Percentiles rank a stretch among this genome's conserved stretches.
These are phyloP conservation scores for Lactifluus hygrophoroides DNA, from an alignment of 768 basidiomycete genomes.

Conservation along the genomic window DNA sequence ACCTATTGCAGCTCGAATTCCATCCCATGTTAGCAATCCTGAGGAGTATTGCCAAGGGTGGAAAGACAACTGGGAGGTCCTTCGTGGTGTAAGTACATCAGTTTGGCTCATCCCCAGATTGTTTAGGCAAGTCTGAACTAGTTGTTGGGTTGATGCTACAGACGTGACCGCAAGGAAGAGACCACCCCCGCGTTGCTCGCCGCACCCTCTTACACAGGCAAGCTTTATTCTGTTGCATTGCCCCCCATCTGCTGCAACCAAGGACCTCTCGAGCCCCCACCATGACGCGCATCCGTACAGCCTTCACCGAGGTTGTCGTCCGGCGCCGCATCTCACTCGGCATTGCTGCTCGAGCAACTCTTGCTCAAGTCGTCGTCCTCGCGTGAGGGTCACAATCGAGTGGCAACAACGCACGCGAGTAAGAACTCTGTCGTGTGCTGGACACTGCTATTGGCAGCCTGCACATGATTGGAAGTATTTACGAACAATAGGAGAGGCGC, in stretches of 20 bases:
- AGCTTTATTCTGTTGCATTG: slow-evolving; percentile 54
- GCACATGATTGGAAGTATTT: slow-evolving; percentile 51
- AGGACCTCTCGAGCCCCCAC: slow-evolving; percentile 37
- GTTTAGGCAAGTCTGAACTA: slow-evolving; percentile 29
- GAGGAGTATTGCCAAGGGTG: slow-evolving; percentile 64
- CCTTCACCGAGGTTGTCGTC: slow-evolving; percentile 51
- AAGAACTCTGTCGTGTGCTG: slow-evolving; percentile 58
- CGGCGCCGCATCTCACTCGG: slow-evolving; percentile 42
- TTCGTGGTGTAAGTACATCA: slow-evolving; percentile 53
- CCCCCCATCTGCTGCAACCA: slow-evolving; percentile 58
- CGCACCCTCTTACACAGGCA: slow-evolving; percentile 63
- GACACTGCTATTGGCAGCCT: slow-evolving; percentile 63
- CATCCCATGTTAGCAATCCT: slow-evolving; percentile 59
- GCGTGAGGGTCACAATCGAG: slow-evolving; percentile 48
- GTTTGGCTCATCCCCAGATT: slow-evolving; percentile 4
- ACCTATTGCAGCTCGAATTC: slow-evolving; percentile 66
- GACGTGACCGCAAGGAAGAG: slow-evolving; percentile 71
- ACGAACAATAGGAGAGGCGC: slow-evolving; percentile 57
- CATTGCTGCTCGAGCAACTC: slow-evolving; percentile 40
- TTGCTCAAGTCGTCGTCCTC: slow-evolving; percentile 34
- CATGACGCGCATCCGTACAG: slow-evolving; percentile 43
- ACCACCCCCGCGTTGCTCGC: slow-evolving; percentile 68
- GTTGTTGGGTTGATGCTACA: slow-evolving; percentile 14
- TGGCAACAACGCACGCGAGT: slow-evolving; percentile 42
- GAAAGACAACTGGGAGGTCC: slow-evolving; percentile 68